Conservation (phyloP, 495 filamentous ascomycete species). For the Xylaria bambusicola region DNA sequence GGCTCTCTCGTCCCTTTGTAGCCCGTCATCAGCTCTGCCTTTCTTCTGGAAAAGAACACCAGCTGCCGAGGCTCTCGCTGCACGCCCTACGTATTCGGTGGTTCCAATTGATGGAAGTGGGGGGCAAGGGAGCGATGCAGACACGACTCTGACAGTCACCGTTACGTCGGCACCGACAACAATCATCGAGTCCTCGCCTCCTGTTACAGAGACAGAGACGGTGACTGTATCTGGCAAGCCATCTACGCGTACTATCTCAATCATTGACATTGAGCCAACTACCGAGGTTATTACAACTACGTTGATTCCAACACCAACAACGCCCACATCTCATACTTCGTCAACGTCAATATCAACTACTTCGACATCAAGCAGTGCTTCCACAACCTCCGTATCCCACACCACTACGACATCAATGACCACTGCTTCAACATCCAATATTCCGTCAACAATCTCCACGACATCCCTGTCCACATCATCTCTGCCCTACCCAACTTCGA, state of each 20-base stretch:
- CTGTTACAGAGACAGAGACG: conserved; percentile 37
- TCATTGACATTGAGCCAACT: conserved; percentile 31
- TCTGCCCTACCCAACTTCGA: conserved; percentile 7
- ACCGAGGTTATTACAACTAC: conserved; percentile 32
- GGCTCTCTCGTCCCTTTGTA: conserved; percentile 13
- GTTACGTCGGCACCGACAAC: conserved; percentile 30
- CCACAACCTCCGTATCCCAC: background rate
- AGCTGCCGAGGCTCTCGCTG: conserved; percentile 13
- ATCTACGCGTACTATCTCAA: conserved; percentile 29
- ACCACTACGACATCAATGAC: background rate
- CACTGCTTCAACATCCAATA: no score
- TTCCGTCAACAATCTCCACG: conserved; percentile 12
- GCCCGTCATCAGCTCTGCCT: conserved; percentile 29
- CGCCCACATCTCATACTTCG: no score
- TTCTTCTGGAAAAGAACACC: conserved; percentile 22
- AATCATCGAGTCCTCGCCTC: conserved; percentile 28
- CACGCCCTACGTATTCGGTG: conserved; percentile 39
- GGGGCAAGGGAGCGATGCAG: conserved; percentile 19
- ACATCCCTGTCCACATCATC: conserved; percentile 15
- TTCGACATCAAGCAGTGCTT: conserved; percentile 8
- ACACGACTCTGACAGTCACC: conserved; percentile 23
- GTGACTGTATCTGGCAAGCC: conserved; percentile 29
- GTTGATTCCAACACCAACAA: conserved; percentile 24
- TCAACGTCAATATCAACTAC: conserved; percentile 6
- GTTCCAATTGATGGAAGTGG: conserved; percentile 37